These are phyloP conservation scores for Aspergillus sp. DNA, from an alignment of 2,329 filamentous ascomycete genomes.

Conservation along the genomic window DNA sequence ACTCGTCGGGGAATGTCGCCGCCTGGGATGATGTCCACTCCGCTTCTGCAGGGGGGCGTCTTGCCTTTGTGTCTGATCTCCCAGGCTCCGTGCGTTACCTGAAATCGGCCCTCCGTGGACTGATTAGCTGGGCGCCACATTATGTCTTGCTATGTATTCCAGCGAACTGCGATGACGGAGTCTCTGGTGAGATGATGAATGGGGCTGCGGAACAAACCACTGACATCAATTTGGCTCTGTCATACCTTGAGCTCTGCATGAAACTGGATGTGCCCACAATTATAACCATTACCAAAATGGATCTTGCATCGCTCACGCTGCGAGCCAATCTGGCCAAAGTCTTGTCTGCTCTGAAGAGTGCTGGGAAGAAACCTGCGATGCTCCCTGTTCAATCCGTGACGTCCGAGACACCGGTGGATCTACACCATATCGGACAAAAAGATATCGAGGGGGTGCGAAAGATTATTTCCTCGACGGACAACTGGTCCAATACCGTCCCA, in stretches of 20 bases:
- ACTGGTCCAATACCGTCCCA: constrained; percentile 62
- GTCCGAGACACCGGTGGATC: constrained; percentile 51
- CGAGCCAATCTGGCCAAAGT: constrained; percentile 70
- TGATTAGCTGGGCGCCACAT: constrained; percentile 95
- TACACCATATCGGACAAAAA: constrained; percentile 55
- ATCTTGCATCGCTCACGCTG: constrained; percentile 75
- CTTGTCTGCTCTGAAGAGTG: constrained; percentile 73
- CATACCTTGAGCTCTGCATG: constrained; percentile 81
- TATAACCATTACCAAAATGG: constrained; percentile 86
- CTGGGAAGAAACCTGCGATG: constrained; percentile 71
- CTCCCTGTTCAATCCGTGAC: constrained; percentile 50
- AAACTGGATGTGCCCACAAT: constrained; percentile 75
- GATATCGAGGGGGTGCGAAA: constrained; percentile 61
- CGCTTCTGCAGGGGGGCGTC: constrained; percentile 65
- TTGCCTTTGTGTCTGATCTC: constrained; percentile 89
- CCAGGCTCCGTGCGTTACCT: constrained; percentile 88
- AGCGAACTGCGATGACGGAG: constrained; percentile 66
- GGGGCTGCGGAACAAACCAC: constrained; percentile 33
- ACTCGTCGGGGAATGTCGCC: constrained; percentile 79
- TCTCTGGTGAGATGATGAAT: constrained; percentile 12
- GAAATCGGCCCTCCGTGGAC: constrained; percentile 79
- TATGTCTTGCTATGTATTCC: constrained; percentile 89
- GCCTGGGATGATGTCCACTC: constrained; percentile 95
- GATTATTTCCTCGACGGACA: constrained; percentile 46
- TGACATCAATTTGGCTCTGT: constrained; percentile 70